Percentiles rank a stretch among this genome's conserved stretches.
These are phyloP conservation scores for Hansenula lynferdii DNA, from an alignment of 1,139 yeast species.

Conservation along the genomic window DNA sequence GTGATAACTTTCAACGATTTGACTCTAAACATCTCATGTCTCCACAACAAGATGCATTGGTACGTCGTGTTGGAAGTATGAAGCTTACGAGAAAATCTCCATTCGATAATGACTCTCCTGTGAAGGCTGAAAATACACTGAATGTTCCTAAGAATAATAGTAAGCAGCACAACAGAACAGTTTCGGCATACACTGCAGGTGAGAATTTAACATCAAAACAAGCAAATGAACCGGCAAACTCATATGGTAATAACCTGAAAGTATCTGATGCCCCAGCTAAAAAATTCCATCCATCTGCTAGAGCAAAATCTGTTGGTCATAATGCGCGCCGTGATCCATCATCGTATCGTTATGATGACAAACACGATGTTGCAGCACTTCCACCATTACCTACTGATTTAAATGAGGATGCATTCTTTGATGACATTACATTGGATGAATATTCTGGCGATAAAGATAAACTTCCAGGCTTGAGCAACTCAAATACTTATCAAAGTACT, in stretches of 20 bases:
- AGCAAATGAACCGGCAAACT: constrained; percentile 12
- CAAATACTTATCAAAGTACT: constrained; percentile 3
- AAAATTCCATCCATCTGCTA: constrained; percentile 73
- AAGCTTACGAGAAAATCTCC: constrained; percentile 11
- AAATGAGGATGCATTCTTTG: constrained; percentile 52
- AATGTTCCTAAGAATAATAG: constrained; percentile 16
- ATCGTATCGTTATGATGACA: constrained; percentile 17
- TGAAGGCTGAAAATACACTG: not conserved
- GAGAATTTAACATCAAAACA: not conserved
- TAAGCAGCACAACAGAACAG: constrained; percentile 33
- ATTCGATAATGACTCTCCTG: constrained; percentile 2
- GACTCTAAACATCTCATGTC: not conserved
- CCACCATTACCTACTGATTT: constrained; percentile 53
- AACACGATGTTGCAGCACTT: constrained; percentile 15
- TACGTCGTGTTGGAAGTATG: constrained; percentile 22
- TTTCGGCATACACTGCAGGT: constrained; percentile 33
- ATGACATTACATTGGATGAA: constrained; percentile 55
- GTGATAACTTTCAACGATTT: not conserved
- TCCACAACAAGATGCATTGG: constrained; percentile 10
- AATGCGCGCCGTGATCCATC: constrained; percentile 50
- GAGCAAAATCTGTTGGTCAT: constrained; percentile 88
- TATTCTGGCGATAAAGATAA: constrained; percentile 16
- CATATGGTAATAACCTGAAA: constrained; percentile 13
- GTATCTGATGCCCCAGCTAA: constrained; percentile 23
- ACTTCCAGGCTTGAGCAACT: constrained; percentile 13